phyloP scores from a whole-genome alignment of 208 protist genomes.

The Leishmania aethiopica region DNA sequence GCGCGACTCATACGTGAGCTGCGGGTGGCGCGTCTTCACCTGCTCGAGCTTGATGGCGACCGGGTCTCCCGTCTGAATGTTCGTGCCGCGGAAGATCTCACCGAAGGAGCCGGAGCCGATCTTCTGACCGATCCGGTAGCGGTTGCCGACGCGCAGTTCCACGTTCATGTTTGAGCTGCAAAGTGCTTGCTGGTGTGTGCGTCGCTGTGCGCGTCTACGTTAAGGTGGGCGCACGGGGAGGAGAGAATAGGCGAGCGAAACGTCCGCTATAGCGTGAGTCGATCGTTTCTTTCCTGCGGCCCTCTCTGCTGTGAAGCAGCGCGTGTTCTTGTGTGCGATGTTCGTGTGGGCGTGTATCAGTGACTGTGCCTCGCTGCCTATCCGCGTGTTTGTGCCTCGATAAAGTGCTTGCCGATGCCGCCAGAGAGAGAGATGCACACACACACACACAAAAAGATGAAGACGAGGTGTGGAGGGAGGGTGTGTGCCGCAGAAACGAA shows the following conservation, averaged over 20 bases:
- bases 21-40: slow-evolving; percentile 89
- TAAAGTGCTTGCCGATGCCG: background rate
- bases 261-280: background rate
- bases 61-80: slow-evolving; percentile 88
- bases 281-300: background rate
- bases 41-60: slow-evolving; percentile 94
- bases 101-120: slow-evolving; percentile 97
- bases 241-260: background rate
- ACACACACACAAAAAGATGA: background rate
- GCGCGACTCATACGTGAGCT: slow-evolving; percentile 92
- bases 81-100: slow-evolving; percentile 93
- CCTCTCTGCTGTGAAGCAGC: no score
- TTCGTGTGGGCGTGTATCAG: background rate
- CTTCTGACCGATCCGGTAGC: slow-evolving; percentile 96
- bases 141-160: slow-evolving; percentile 95
- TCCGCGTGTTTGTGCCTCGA: background rate
- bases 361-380: background rate
- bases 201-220: background rate
- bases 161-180: slow-evolving; percentile 53
- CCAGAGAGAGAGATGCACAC: background rate
- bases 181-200: background rate
- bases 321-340: background rate
- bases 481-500: background rate
- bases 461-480: background rate
- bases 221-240: background rate